Percentiles rank a stretch among this genome's conserved stretches.
These are phyloP conservation scores for Neocallimastix lanati DNA, from an alignment of 192 early-diverging fungal genomes.

Conservation along the genomic window DNA sequence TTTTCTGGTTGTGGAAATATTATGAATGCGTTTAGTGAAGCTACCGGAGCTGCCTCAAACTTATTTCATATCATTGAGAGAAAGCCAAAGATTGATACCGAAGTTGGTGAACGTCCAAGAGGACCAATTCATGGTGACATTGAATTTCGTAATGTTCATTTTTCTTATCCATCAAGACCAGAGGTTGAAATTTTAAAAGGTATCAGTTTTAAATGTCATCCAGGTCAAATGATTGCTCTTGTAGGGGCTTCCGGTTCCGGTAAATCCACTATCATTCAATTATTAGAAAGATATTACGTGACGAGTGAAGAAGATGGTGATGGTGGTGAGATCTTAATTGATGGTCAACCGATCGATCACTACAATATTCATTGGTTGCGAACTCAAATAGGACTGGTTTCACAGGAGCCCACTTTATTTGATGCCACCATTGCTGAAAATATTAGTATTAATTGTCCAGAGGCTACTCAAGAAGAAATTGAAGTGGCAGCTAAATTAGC, in stretches of 20 bases:
- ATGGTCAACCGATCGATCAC: neutral
- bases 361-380: neutral
- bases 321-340: neutral
- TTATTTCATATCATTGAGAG: constrained; percentile 72
- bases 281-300: constrained; percentile 25
- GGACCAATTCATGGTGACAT: constrained; percentile 22
- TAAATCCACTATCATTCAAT: constrained; percentile 41
- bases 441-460: too few species aligned
- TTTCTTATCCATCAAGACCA: constrained; percentile 44
- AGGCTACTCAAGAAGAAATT: too few species aligned
- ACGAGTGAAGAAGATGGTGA: too few species aligned
- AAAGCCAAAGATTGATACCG: constrained; percentile 55
- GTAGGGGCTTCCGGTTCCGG: constrained; percentile 42
- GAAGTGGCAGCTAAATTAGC: too few species aligned
- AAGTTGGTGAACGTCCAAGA: constrained; percentile 2
- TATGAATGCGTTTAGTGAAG: constrained; percentile 52
- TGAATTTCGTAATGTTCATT: constrained; percentile 33
- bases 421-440: too few species aligned
- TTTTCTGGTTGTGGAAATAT: constrained; percentile 50
- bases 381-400: too few species aligned
- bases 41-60: constrained; percentile 59
- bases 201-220: constrained; percentile 7
- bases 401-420: too few species aligned
- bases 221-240: constrained; percentile 13
- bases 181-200: constrained; percentile 25